A percentile compares a stretch with the other conserved stretches of the same genome.
phyloP scores from a whole-genome alignment of 225 moss, liverwort and hornwort genomes.

The Neckera pumila region DNA sequence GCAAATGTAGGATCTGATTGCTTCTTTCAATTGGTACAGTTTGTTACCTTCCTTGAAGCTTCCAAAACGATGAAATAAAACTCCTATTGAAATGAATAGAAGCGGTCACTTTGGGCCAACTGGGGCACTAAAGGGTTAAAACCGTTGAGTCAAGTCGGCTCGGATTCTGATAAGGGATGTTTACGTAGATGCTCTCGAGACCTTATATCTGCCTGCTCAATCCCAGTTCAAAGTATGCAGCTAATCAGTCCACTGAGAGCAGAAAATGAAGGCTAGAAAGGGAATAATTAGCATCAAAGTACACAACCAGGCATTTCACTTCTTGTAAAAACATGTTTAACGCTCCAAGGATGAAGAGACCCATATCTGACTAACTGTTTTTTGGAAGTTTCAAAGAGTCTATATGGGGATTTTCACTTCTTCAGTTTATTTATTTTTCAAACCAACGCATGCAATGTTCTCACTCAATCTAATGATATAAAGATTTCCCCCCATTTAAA shows the following conservation, averaged over 20 bases:
- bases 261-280: neutral
- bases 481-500: neutral
- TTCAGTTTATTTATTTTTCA: neutral
- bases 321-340: neutral
- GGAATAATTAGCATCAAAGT: neutral
- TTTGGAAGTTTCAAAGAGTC: neutral
- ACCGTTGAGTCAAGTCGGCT: neutral
- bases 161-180: constrained; percentile 14
- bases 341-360: neutral
- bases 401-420: neutral
- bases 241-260: neutral
- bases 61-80: neutral
- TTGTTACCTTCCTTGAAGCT: neutral
- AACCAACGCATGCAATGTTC: neutral
- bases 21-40: neutral
- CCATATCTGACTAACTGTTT: neutral
- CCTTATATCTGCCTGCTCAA: constrained; percentile 46
- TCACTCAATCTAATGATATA: neutral
- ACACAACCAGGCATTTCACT: neutral
- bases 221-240: neutral
- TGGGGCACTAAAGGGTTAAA: neutral
- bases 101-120: neutral
- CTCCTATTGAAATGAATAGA: neutral
- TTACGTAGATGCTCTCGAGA: constrained; percentile 44
- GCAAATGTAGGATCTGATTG: neutral